Evolutionary conservation across 768 basidiomycete genomes (phyloP).

Genomic region (Amanita phalloides): DNA sequence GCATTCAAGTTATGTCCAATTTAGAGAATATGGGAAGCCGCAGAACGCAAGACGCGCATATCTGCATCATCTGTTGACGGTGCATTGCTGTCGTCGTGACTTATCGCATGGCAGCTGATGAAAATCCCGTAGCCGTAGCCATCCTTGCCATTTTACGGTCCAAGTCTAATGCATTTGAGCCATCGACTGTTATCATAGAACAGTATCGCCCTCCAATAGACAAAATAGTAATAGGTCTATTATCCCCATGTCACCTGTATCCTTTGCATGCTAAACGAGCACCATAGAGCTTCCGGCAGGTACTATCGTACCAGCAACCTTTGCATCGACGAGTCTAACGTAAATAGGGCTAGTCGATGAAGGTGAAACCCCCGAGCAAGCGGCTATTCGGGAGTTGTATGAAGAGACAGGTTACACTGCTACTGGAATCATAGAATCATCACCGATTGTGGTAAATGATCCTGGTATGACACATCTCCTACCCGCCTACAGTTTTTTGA

Average conservation of each 20-base stretch:
- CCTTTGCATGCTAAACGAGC: neutral
- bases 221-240: conserved; percentile 61
- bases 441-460: conserved; percentile 54
- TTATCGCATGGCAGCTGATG: neutral
- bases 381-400: conserved; percentile 80
- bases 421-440: conserved; percentile 47
- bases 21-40: conserved; percentile 84
- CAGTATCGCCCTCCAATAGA: conserved; percentile 88
- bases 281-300: conserved; percentile 27
- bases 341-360: conserved; percentile 70
- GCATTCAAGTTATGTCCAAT: conserved; percentile 2
- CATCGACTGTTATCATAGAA: conserved; percentile 79
- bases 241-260: neutral
- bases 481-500: conserved; percentile 1
- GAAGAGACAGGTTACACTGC: conserved; percentile 91
- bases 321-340: neutral
- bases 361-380: conserved; percentile 67
- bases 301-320: conserved; percentile 4
- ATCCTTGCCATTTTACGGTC: conserved; percentile 76
- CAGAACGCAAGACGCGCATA: conserved; percentile 72
- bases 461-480: conserved; percentile 38
- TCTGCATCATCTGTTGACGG: conserved; percentile 78
- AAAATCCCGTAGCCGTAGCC: conserved; percentile 53
- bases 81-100: conserved; percentile 16
- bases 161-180: conserved; percentile 56